phyloP scores from a whole-genome alignment of 768 basidiomycete species.

The Galerina marginata region DNA sequence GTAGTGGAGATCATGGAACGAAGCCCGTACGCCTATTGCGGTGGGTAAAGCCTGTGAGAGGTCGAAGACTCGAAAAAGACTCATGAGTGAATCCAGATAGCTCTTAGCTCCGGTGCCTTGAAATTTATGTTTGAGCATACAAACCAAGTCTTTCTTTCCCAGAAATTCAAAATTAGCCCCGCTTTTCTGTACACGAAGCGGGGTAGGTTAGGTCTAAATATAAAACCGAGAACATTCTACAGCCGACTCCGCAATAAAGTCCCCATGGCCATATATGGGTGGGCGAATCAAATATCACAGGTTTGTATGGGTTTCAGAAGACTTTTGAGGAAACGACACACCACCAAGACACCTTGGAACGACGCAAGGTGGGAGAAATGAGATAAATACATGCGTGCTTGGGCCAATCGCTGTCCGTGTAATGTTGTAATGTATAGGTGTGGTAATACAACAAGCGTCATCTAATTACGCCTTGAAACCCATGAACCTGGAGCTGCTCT shows the following conservation, averaged over 20 bases:
- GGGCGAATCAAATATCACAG: constrained; percentile 18
- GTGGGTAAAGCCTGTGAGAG: too few relatives aligned
- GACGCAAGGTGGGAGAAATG: not conserved
- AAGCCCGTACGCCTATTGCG: too few relatives aligned
- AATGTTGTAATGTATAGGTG: not conserved
- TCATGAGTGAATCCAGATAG: too few relatives aligned
- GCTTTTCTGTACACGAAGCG: not conserved
- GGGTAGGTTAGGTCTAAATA: not conserved
- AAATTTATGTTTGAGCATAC: not conserved
- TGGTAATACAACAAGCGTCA: constrained; percentile 8
- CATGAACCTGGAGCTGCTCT: constrained; percentile 7
- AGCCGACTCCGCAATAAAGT: not conserved
- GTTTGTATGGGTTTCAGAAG: constrained; percentile 14
- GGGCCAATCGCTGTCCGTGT: constrained; percentile 2
- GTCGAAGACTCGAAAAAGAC: too few relatives aligned
- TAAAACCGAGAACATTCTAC: not conserved
- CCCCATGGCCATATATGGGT: not conserved
- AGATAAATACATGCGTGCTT: constrained; percentile 4
- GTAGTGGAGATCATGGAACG: too few relatives aligned
- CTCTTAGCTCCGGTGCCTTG: not conserved
- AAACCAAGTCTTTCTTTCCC: constrained; percentile 2
- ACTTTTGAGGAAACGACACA: constrained; percentile 17
- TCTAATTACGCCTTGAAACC: constrained; percentile 9
- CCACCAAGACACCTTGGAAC: not conserved
- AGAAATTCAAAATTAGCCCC: not conserved